phyloP scores from a whole-genome alignment of 2,329 filamentous ascomycete genomes.

The Colletotrichum gloeosporioides region DNA sequence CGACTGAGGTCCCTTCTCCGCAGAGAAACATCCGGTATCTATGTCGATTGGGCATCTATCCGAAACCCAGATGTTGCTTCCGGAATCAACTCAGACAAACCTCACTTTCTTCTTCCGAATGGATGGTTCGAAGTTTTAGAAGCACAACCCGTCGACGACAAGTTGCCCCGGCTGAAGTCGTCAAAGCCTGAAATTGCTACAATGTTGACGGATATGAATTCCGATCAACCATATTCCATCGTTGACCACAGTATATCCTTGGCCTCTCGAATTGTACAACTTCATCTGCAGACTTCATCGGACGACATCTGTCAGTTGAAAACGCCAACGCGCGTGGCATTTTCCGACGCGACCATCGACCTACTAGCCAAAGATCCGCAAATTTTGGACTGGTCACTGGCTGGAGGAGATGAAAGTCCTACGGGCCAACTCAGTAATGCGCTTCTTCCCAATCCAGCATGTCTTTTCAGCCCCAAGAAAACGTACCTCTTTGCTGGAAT shows the following conservation, averaged over 20 bases:
- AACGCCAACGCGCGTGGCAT: neutral
- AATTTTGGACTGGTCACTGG: neutral
- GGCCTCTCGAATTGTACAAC: neutral
- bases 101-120: neutral
- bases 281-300: neutral
- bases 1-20: neutral
- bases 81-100: neutral
- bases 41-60: neutral
- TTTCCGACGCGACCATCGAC: neutral
- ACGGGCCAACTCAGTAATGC: neutral
- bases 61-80: neutral
- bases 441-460: neutral
- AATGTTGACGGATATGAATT: neutral
- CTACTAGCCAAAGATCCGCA: neutral
- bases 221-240: neutral
- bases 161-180: neutral
- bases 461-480: constrained; percentile 24
- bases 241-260: neutral
- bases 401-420: neutral
- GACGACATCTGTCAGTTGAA: neutral
- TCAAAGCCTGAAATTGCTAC: neutral
- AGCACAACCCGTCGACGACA: neutral
- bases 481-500: constrained; percentile 37
- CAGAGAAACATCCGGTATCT: neutral
- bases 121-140: neutral